Evolutionary conservation across 108 stramenopile species (phyloP).

Genomic region (Aurantiochytrium sp.): DNA sequence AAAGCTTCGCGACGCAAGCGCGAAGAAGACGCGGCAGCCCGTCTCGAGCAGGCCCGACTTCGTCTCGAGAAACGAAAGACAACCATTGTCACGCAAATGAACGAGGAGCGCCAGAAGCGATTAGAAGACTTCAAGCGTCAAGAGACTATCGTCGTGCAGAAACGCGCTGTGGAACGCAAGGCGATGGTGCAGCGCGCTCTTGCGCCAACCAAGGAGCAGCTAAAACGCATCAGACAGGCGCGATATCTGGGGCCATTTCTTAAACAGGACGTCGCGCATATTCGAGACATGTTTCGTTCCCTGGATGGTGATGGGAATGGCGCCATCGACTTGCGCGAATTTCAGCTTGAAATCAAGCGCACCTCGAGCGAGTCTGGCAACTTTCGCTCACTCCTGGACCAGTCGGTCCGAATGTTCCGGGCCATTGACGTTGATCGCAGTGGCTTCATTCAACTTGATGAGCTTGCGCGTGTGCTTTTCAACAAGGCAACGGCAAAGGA

Average conservation of each 20-base stretch:
- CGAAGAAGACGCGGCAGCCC: not conserved
- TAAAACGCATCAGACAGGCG: not conserved
- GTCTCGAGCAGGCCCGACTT: not conserved
- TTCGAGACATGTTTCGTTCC: not conserved
- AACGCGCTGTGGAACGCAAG: not conserved
- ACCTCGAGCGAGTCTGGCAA: not conserved
- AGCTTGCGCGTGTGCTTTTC: not conserved
- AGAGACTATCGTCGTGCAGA: not conserved
- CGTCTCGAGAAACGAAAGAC: not conserved
- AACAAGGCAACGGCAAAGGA: constrained; percentile 1
- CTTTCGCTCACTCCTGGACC: constrained; percentile 7
- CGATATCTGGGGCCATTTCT: not conserved
- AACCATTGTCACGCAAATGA: not conserved
- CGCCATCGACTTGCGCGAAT: not conserved
- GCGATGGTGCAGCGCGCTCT: not conserved
- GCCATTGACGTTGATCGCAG: not conserved
- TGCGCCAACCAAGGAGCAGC: not conserved
- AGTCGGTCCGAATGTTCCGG: not conserved
- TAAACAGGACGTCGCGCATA: not conserved
- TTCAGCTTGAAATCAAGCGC: not conserved
- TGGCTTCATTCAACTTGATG: not conserved
- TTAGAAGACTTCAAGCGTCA: too few species aligned
- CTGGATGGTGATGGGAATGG: not conserved
- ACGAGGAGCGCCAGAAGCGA: not conserved
- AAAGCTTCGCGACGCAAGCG: not conserved